A percentile compares a stretch with the other conserved stretches of the same genome.
These are phyloP conservation scores for Apium graveolens DNA, from an alignment of 129 eudicot species.

Conservation along the genomic window DNA sequence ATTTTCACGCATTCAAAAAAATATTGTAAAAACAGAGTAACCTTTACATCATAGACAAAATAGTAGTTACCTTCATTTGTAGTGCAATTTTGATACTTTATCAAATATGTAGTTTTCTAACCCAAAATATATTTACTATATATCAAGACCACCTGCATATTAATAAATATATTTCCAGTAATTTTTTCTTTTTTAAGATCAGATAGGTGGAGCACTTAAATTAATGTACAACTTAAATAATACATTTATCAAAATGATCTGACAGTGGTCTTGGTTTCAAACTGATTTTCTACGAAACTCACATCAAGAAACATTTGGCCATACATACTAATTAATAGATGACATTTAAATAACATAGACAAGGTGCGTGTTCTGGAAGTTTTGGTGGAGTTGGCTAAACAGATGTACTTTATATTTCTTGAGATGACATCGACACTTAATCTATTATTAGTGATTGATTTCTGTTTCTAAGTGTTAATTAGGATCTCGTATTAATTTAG, in stretches of 20 bases:
- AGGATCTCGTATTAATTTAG: too few species aligned
- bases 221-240: neutral
- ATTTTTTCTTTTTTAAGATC: neutral
- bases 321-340: neutral
- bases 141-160: neutral
- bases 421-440: too few species aligned
- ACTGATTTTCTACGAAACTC: neutral
- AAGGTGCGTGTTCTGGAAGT: neutral
- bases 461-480: too few species aligned
- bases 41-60: constrained; percentile 96
- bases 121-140: neutral
- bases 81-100: constrained; percentile 69
- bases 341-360: neutral
- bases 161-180: neutral
- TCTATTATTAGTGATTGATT: too few species aligned
- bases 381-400: neutral
- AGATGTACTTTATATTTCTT: neutral
- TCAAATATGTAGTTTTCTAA: constrained; percentile 2
- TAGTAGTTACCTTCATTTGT: constrained; percentile 98
- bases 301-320: neutral
- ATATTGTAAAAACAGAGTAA: too few species aligned
- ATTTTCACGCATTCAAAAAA: too few species aligned
- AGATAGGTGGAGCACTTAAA: neutral
- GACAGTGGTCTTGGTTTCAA: neutral
- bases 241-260: neutral